Conservation (phyloP, 179 eudicot genomes). For the Beta lomatogona region DNA sequence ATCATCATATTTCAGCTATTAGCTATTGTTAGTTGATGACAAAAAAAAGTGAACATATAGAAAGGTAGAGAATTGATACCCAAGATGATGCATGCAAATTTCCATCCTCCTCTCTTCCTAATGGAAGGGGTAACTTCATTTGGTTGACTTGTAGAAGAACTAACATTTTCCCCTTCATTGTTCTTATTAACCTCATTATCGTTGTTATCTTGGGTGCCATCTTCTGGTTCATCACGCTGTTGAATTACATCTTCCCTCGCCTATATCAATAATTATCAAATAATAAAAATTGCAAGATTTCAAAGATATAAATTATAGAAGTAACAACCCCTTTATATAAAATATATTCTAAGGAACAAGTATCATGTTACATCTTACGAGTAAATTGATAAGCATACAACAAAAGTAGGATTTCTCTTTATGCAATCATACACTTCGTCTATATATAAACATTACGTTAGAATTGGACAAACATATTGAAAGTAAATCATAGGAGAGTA, state of each 20-base stretch:
- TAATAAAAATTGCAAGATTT: background rate
- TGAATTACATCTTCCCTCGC: slow-evolving; percentile 15
- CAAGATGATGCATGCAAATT: slow-evolving; percentile 23
- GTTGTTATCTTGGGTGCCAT: background rate
- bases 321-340: too few relatives aligned
- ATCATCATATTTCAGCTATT: too few relatives aligned
- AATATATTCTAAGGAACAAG: too few relatives aligned
- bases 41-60: background rate
- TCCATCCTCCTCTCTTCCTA: slow-evolving; percentile 34
- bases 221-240: background rate
- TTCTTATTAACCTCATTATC: background rate
- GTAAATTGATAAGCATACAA: too few relatives aligned
- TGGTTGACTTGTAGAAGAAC: background rate
- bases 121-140: background rate
- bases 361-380: too few relatives aligned
- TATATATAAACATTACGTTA: too few relatives aligned
- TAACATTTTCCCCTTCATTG: background rate
- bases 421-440: too few relatives aligned
- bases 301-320: background rate
- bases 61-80: slow-evolving; percentile 11
- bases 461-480: too few relatives aligned
- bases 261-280: slow-evolving; percentile 4
- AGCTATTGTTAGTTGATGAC: background rate
- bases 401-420: too few relatives aligned
- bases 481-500: too few relatives aligned